Conservation (phyloP, 2,329 filamentous ascomycete species). For the Cladosporium phlei region DNA sequence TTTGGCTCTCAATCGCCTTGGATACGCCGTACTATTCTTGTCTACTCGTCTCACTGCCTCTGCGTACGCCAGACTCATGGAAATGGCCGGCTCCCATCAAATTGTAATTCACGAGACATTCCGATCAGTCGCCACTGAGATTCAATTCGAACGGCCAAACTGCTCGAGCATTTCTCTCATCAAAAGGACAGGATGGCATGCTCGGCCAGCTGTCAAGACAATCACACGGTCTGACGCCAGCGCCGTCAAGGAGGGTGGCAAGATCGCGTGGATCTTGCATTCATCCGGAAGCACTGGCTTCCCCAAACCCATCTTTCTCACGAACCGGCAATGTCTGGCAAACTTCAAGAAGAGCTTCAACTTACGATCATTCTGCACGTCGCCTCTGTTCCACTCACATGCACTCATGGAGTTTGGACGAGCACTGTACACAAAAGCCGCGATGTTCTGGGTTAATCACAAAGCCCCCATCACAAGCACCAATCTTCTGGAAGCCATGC, state of each 20-base stretch:
- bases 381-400: slow-evolving; percentile 58
- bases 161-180: slow-evolving; percentile 28
- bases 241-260: slow-evolving; percentile 26
- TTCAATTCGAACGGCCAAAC: slow-evolving; percentile 27
- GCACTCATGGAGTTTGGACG: slow-evolving; percentile 54
- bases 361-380: slow-evolving; percentile 49
- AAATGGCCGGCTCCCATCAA: slow-evolving; percentile 35
- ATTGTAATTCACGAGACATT: slow-evolving; percentile 26
- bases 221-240: slow-evolving; percentile 16
- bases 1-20: slow-evolving; percentile 52
- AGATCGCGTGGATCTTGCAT: slow-evolving; percentile 45
- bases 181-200: slow-evolving; percentile 23
- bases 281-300: slow-evolving; percentile 56
- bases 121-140: slow-evolving; percentile 28
- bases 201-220: slow-evolving; percentile 13
- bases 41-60: slow-evolving; percentile 50
- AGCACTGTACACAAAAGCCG: slow-evolving; percentile 48
- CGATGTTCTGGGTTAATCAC: slow-evolving; percentile 52
- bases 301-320: slow-evolving; percentile 59
- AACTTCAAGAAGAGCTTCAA: slow-evolving; percentile 46
- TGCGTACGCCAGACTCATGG: slow-evolving; percentile 47
- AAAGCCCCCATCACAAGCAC: slow-evolving; percentile 49
- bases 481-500: slow-evolving; percentile 28
- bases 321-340: slow-evolving; percentile 47
- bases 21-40: slow-evolving; percentile 51